These are phyloP conservation scores for Pichia phayaonensis DNA, from an alignment of 805 yeast species.

Conservation along the genomic window DNA sequence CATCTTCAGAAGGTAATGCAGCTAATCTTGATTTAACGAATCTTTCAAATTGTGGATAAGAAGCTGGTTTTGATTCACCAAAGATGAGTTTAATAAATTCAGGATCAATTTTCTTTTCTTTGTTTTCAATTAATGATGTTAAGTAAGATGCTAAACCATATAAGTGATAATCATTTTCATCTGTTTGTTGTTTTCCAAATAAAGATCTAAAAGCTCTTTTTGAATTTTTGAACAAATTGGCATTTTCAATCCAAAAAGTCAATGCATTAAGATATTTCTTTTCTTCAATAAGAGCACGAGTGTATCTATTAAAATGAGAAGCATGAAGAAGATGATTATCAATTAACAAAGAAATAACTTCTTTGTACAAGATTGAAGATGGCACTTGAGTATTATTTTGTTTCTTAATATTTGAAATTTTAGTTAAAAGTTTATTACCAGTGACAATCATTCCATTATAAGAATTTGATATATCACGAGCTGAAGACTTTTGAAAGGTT, in stretches of 20 bases:
- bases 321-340: slow-evolving; percentile 17
- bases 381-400: slow-evolving; percentile 13
- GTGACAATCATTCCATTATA: background rate
- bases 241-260: slow-evolving; percentile 22
- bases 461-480: background rate
- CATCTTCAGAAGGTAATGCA: slow-evolving; percentile 7
- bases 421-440: slow-evolving; percentile 7
- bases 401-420: slow-evolving; percentile 6
- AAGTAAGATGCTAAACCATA: slow-evolving; percentile 16
- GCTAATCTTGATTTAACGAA: background rate
- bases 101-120: slow-evolving; percentile 12
- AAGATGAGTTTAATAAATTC: slow-evolving; percentile 18
- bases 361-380: slow-evolving; percentile 18
- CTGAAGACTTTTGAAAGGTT: slow-evolving; percentile 2
- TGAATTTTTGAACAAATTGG: slow-evolving; percentile 20
- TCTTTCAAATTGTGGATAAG: background rate
- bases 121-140: slow-evolving; percentile 15
- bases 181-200: background rate
- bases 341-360: slow-evolving; percentile 15
- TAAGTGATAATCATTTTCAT: slow-evolving; percentile 8
- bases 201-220: slow-evolving; percentile 10
- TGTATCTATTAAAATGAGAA: slow-evolving; percentile 23
- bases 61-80: background rate
- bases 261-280: slow-evolving; percentile 21
- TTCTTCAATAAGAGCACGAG: slow-evolving; percentile 19